Evolutionary conservation across 1,139 yeast genomes (phyloP).

Genomic region (Lodderomyces pseudojiufengensis): DNA sequence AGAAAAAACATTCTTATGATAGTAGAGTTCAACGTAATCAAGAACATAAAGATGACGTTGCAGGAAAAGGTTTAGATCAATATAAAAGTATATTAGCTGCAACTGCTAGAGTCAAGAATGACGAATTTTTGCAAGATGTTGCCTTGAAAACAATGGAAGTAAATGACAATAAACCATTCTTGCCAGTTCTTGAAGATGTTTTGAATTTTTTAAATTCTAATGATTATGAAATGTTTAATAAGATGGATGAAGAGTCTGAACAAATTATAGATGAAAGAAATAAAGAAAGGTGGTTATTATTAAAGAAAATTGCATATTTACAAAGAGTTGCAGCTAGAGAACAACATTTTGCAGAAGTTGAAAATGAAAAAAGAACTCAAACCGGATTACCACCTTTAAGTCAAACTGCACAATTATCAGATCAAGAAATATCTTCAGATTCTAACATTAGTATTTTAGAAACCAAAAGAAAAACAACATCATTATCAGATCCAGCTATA

Average conservation of each 20-base stretch:
- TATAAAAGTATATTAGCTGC: conserved; percentile 45
- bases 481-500: conserved; percentile 45
- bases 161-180: conserved; percentile 33
- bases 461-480: conserved; percentile 23
- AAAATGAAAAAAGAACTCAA: conserved; percentile 27
- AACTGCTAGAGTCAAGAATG: conserved; percentile 51
- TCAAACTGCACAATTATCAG: no score
- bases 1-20: conserved; percentile 76
- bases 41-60: conserved; percentile 66
- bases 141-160: conserved; percentile 45
- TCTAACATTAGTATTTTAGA: no score
- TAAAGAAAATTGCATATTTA: conserved; percentile 65
- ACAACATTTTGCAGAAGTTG: conserved; percentile 30
- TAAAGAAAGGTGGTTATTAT: conserved; percentile 61
- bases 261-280: conserved; percentile 42
- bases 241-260: conserved; percentile 41
- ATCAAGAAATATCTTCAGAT: no score
- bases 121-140: conserved; percentile 52
- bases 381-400: conserved; percentile 29
- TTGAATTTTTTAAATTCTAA: conserved; percentile 50
- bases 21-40: conserved; percentile 69
- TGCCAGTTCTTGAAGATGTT: conserved; percentile 60
- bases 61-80: conserved; percentile 70
- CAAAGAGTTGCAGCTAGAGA: conserved; percentile 56
- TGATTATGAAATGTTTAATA: conserved; percentile 31